Evolutionary conservation across 805 yeast genomes (phyloP).

Genomic region (Ogataea corticis): DNA sequence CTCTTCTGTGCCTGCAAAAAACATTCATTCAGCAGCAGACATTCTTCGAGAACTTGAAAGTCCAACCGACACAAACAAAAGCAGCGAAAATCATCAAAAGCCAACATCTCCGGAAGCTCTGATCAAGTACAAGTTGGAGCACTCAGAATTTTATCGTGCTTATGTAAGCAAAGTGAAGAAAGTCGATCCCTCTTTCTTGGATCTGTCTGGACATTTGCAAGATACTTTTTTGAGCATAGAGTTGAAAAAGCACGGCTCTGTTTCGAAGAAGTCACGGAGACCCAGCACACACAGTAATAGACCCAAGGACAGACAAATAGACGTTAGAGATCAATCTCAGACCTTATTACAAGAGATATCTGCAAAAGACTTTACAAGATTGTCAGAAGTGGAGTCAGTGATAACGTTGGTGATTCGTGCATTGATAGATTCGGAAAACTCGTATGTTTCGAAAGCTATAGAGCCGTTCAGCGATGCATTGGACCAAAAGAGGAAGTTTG

Average conservation of each 20-base stretch:
- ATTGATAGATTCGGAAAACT: constrained; percentile 3
- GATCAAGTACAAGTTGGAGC: constrained; percentile 1
- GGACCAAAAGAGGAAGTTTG: constrained; percentile 1
- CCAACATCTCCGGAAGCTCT: neutral
- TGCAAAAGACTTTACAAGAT: constrained; percentile 13
- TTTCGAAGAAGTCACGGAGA: no score
- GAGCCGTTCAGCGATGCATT: constrained; percentile 6
- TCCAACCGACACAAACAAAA: neutral
- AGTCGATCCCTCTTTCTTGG: constrained; percentile 1
- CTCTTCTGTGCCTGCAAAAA: neutral
- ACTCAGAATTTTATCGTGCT: neutral
- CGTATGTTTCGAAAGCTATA: no score
- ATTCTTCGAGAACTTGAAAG: neutral
- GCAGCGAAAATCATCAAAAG: neutral
- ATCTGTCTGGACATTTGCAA: constrained; percentile 15
- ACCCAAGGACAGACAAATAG: no score
- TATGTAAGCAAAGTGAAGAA: constrained; percentile 1
- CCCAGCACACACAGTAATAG: no score
- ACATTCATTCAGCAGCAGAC: neutral
- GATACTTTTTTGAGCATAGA: constrained; percentile 13
- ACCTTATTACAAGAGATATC: no score
- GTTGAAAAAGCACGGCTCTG: no score
- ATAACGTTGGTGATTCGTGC: constrained; percentile 25
- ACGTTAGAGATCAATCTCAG: no score
- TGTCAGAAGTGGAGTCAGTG: constrained; percentile 29